Base-by-base conservation (phyloP, 805 yeast genomes). In the Zygoascus bituminiphila region DNA sequence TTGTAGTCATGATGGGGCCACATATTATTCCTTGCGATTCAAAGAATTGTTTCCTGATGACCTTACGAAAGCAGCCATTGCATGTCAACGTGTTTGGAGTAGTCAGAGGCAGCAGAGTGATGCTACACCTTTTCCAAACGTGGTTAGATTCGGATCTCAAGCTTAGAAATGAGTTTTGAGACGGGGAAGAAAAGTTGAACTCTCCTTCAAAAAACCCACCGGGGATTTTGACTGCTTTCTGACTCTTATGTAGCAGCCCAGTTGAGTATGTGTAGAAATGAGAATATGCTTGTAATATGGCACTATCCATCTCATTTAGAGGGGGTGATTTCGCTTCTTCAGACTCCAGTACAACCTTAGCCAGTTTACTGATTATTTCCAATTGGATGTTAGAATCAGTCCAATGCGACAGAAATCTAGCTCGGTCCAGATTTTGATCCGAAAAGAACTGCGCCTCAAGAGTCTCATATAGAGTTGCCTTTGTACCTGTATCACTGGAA, bases 121-220 rank as follows among this genome's bases (percentile, higher is more conserved):
- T 39, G 14, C 63, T 48, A 49, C 72, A 67, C 25, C 72, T 56
- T 22, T 53, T 51, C 72, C 72, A 67, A 2, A 40, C 20, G 25
- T 62, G 65, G 17, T 52, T 55, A 24, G 52, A 53, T n/a, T 42
- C 45, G 0, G 69, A 64, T 23, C 33, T 20, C 17, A 41, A 17
- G n/a, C 23, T 19, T n/a, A 46, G 24, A 10, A 22, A 19, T 12
- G 39, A 31, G 17, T n/a, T n/a, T 20, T 47, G 41, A 12, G 19
- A 10, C 22, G 44, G 44, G 8, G 22, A 35, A 5, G 38, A 15
- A 33, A 60, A 56, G 40, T 58, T 57, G 42, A 60, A 57, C 20
- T 37, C 24, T 36, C 56, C 59, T 5, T 47, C 49, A 40, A 55
- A 49, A 22, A 50, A 53, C 4, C 50, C 53, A 4, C 59, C 60